Evolutionary conservation across 2,329 filamentous ascomycete species (phyloP), one percentile per base, ranked within the genome.

Genomic region (Orbilia javanica): DNA sequence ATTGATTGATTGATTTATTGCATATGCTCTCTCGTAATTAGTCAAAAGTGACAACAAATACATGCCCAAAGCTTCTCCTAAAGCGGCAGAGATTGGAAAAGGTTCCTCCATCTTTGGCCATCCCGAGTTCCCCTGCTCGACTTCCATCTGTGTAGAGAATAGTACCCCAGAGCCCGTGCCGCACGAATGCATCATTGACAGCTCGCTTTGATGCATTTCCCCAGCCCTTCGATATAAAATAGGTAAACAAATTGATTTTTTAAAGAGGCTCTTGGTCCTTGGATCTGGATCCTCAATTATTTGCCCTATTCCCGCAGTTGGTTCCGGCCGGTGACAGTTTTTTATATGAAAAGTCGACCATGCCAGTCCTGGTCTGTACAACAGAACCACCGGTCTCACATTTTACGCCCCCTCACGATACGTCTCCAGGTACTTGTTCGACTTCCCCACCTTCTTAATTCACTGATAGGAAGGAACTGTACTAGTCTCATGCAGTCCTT

Each of bases 11-110:
- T 66, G 34, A 52, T 36, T 73, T 27, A 74, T 74, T 74, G 70
- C 70, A 74, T 78, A 72, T 78, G 74, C 74, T 78, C 74, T 76
- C 55, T 78, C 67, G 74, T 78, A 71, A 78, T 78, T 78, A 78
- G 74, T 78, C 74, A 62, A 66, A 78, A 64, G 52, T 78, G 74
- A 72, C 74, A 78, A 78, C 74, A 50, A 78, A 78, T 78, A 72
- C 74, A 72, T 78, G 67, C 60, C 62, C 74, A 78, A 72, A 78
- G 74, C 74, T 78, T 78, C 74, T 78, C 74, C 74, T 66, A 78
- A 78, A 78, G 67, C 74, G 74, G 74, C 74, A 78, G 74, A 72
- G 74, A 66, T 63, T 78, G 68, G 74, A 66, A 74, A n/a, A 68
- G 53, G 63, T 50, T 66, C 65, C n/a, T 53, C 50, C 60, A 65